Base-by-base conservation (phyloP, 2,329 filamentous ascomycete genomes). In the Lachnellula hyalina region DNA sequence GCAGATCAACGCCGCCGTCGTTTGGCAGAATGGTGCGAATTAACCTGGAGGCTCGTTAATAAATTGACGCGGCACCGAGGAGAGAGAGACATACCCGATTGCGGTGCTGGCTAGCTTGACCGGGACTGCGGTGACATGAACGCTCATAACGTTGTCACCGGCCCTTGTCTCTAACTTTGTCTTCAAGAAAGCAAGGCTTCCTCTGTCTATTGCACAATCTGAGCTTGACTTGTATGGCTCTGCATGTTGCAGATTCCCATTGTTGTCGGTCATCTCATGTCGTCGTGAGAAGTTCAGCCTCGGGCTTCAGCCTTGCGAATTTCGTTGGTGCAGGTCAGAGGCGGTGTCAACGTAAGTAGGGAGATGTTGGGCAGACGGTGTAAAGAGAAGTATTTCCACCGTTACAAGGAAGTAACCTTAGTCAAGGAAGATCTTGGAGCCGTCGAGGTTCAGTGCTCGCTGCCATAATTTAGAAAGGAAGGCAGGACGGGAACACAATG, bases 121-220 rank as follows among this genome's bases (percentile, higher is more conserved):
- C 47, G 88, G 88, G 52, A 88, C 81, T 65, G 86, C 80, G 49
- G 89, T 86, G 59, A 90, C 82, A 69, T 87, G 87, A 52, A 85
- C 85, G 56, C 81, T 76, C 49, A 86, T 78, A 58, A 81, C 73
- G 38, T 73, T 72, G 55, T 85, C 78, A 53, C 82, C 79, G 61
- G 84, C 80, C 50, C 78, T 75, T 51, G 84, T 76, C 67, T 87
- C 84, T 46, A 85, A 76, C 1, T 79, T 81, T 4, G 84, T 86
- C 71, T 85, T 86, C 47, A 87, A 73, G 32, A 83, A 82, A 44
- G 85, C 78, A 46, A 87, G 60, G 40, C n/a, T 23, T 1, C 54
- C 57, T 50, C 32, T 47, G 23, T 32, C 38, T 11, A 21, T 44
- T 28, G 11, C 19, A 7, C 35, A 35, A 21, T 28, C 15, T 21